Evolutionary conservation across 805 yeast species (phyloP), one percentile per base, ranked within the genome.

Genomic region (Pichia manshurica): DNA sequence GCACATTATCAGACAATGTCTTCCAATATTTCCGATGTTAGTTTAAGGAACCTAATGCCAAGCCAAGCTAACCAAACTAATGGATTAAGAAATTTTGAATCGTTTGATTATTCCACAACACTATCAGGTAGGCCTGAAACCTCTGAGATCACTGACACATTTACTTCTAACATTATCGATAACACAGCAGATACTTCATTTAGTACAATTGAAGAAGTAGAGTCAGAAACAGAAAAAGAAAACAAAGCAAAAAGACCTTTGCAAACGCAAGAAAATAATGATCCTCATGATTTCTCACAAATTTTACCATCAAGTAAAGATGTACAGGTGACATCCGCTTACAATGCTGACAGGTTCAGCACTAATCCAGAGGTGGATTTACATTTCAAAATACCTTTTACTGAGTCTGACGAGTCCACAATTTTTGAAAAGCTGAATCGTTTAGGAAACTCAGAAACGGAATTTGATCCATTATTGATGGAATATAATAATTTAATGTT

Each of bases 181-280:
- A 23, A 40, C 13, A 40, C 43, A 29, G 34, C 22, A 28, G 15
- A 17, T 19, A 40, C 43, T n/a, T 40, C 43, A 16, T 40, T 40
- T 28, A 29, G 35, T 19, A 40, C 43, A n/a, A 40, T 40, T 8
- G 43, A 40, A 16, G 34, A 37, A 37, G 40, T 17, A 16, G 36
- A 40, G 5, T 16, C 40, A 6, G 43, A 40, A 39, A 25, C 33
- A 10, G 33, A 20, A 22, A 16, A 25, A 12, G 3, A 23, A 19
- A 22, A 17, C 42, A 38, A 25, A 35, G 19, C 21, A 17, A 8
- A 34, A 35, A 3, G 16, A 19, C 19, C 42, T 16, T 15, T 16
- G 5, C 16, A 22, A n/a, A 39, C 15, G 33, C 28, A 6, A 7
- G 19, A 20, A 12, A 9, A 13, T n/a, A 25, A 23, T 8, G 31